These are phyloP conservation scores for Limnomonas spitsbergensis DNA, from an alignment of 139 green algal genomes.

Conservation along the genomic window DNA sequence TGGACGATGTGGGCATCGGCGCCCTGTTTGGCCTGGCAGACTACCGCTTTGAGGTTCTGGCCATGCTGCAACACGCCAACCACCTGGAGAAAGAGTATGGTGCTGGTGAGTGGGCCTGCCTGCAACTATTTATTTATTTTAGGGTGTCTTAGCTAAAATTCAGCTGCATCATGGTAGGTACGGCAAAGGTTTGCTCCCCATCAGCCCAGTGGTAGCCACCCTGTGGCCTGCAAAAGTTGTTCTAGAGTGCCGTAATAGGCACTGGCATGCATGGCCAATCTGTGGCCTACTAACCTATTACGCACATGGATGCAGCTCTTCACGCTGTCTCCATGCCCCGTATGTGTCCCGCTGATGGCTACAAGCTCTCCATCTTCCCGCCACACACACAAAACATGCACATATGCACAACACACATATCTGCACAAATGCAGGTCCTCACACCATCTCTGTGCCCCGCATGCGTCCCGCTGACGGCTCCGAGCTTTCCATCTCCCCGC, in stretches of 20 bases:
- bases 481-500: slow-evolving; percentile 47
- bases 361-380: slow-evolving; percentile 43
- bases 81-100: slow-evolving; percentile 66
- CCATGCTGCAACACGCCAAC: slow-evolving; percentile 61
- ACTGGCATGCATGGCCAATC: too few relatives aligned
- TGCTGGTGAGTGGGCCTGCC: slow-evolving; percentile 63
- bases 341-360: slow-evolving; percentile 64
- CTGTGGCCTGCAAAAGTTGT: background rate
- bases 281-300: too few relatives aligned
- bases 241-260: too few relatives aligned
- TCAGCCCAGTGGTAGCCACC: too few relatives aligned
- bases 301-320: too few relatives aligned
- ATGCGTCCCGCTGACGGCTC: slow-evolving; percentile 66
- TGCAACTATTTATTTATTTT: slow-evolving; percentile 60
- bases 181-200: too few relatives aligned
- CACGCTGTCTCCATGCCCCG: slow-evolving; percentile 42
- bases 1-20: slow-evolving; percentile 72
- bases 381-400: too few relatives aligned
- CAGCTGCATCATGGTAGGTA: too few relatives aligned
- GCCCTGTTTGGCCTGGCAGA: slow-evolving; percentile 66
- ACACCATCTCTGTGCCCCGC: slow-evolving; percentile 47
- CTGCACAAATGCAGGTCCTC: too few relatives aligned
- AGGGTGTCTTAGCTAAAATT: too few relatives aligned
- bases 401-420: too few relatives aligned
- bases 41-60: slow-evolving; percentile 63